Percentiles rank a stretch among this genome's conserved stretches.
phyloP scores from a whole-genome alignment of 768 basidiomycete genomes.

The Russula earlei region DNA sequence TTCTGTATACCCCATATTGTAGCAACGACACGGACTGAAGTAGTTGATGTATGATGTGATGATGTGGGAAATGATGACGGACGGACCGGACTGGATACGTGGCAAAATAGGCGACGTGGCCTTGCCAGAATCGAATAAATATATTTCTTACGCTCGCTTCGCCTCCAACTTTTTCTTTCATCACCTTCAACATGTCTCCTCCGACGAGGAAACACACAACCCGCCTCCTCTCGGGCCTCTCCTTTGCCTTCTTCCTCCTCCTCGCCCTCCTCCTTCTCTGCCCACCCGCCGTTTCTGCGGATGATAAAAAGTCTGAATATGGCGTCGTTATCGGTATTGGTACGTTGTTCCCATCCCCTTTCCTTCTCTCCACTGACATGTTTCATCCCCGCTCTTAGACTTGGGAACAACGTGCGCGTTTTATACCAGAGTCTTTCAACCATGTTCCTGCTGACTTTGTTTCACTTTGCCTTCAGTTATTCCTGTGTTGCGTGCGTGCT shows the following conservation, averaged over 20 bases:
- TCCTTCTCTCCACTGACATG: background rate
- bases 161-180: background rate
- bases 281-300: slow-evolving; percentile 53
- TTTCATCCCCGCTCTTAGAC: slow-evolving; percentile 51
- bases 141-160: background rate
- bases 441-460: slow-evolving; percentile 21
- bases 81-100: background rate
- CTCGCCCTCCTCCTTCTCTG: slow-evolving; percentile 65
- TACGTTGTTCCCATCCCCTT: slow-evolving; percentile 27
- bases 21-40: too few relatives aligned
- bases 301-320: slow-evolving; percentile 62
- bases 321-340: slow-evolving; percentile 92
- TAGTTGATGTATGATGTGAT: too few relatives aligned
- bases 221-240: slow-evolving; percentile 22
- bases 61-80: slow-evolving; percentile 6
- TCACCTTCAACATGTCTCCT: slow-evolving; percentile 18
- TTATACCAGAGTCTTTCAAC: background rate
- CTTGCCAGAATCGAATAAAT: too few relatives aligned
- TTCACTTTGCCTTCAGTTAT: slow-evolving; percentile 43
- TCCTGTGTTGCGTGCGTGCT: slow-evolving; percentile 83
- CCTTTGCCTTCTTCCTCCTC: slow-evolving; percentile 34
- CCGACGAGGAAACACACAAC: slow-evolving; percentile 19
- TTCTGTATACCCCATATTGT: background rate
- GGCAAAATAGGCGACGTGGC: slow-evolving; percentile 6
- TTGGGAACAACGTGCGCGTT: slow-evolving; percentile 76